phyloP scores from a whole-genome alignment of 2,329 filamentous ascomycete genomes.

The Colletotrichum trifolii region DNA sequence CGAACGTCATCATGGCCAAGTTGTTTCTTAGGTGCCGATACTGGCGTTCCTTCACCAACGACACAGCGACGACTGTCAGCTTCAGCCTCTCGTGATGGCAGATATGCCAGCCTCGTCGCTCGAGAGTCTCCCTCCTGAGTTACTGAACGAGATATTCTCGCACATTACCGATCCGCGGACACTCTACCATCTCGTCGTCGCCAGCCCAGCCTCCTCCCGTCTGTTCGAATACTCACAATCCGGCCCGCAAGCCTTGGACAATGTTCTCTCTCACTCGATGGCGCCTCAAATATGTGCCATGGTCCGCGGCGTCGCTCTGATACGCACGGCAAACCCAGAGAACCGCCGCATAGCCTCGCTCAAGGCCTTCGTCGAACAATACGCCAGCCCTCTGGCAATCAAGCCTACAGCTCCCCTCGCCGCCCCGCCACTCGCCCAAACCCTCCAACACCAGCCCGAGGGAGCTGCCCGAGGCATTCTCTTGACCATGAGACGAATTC shows the following conservation, averaged over 20 bases:
- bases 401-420: background rate
- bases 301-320: background rate
- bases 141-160: slow-evolving; percentile 4
- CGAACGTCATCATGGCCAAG: no score
- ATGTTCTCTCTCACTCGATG: background rate
- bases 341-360: background rate
- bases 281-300: slow-evolving; percentile 2
- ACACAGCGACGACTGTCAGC: no score
- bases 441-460: background rate
- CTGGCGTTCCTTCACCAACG: no score
- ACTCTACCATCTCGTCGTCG: slow-evolving; percentile 9
- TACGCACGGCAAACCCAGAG: slow-evolving; percentile 9
- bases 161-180: slow-evolving; percentile 9
- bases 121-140: slow-evolving; percentile 9
- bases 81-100: no score
- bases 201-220: slow-evolving; percentile 12
- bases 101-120: background rate
- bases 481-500: slow-evolving; percentile 10
- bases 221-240: slow-evolving; percentile 1
- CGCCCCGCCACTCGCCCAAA: background rate
- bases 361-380: slow-evolving; percentile 6
- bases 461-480: background rate
- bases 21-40: no score
- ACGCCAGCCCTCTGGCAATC: background rate
- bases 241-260: background rate